phyloP scores from a whole-genome alignment of 805 yeast species.

The Candida suzukii region DNA sequence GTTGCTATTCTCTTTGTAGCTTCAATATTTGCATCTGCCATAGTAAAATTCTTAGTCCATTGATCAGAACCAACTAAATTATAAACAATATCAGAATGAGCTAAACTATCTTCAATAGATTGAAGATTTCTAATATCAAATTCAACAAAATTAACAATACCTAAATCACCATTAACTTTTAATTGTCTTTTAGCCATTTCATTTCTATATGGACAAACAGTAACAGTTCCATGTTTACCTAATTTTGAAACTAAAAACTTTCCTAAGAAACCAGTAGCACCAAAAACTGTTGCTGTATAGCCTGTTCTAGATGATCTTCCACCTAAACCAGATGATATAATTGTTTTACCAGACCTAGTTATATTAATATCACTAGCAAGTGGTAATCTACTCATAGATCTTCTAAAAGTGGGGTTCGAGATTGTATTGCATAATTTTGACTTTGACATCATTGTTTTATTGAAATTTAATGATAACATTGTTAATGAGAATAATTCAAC shows the following conservation, averaged over 20 bases:
- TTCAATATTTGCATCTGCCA: conserved; percentile 80
- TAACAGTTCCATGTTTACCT: conserved; percentile 76
- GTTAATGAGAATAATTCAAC: no score
- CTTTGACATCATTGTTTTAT: no score
- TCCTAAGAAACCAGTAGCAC: conserved; percentile 76
- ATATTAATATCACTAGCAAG: conserved; percentile 56
- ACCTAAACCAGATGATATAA: conserved; percentile 65
- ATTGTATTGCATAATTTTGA: no score
- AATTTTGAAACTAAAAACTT: conserved; percentile 62
- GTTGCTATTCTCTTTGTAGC: conserved; percentile 71
- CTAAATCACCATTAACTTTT: conserved; percentile 80
- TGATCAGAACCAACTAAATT: conserved; percentile 74
- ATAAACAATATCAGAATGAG: conserved; percentile 75
- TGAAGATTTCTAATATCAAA: conserved; percentile 73
- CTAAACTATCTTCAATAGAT: conserved; percentile 70
- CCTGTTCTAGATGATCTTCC: conserved; percentile 85
- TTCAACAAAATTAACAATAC: conserved; percentile 79
- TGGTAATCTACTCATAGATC: conserved; percentile 26
- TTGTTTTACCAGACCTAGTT: conserved; percentile 69
- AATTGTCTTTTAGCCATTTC: conserved; percentile 70
- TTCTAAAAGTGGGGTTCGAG: conserved; percentile 1
- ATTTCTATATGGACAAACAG: conserved; percentile 76
- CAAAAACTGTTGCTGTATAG: conserved; percentile 83
- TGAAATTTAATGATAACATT: not conserved
- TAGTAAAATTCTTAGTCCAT: conserved; percentile 71